Conservation (phyloP, 345 rosid genomes). For the Moricandia moricandioides region DNA sequence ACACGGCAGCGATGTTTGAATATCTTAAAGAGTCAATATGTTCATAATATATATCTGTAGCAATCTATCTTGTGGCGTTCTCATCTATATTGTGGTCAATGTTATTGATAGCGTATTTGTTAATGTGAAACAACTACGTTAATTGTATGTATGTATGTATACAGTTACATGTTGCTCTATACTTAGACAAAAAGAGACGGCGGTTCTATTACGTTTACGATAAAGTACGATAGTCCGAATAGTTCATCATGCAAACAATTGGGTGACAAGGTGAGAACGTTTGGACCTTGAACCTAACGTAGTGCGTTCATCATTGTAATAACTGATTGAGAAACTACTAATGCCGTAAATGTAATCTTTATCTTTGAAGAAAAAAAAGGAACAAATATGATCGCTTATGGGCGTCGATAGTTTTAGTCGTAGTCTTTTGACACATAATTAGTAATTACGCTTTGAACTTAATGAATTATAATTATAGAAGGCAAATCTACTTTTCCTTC, state of each 20-base stretch:
- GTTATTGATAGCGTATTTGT: background rate
- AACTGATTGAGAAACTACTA: background rate
- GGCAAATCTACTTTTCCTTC: too few relatives aligned
- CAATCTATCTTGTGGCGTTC: constrained; percentile 9
- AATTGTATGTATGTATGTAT: background rate
- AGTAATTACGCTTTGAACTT: background rate
- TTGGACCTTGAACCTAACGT: background rate
- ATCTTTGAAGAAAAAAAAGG: background rate
- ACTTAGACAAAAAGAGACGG: background rate
- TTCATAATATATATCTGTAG: constrained; percentile 17
- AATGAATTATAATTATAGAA: background rate
- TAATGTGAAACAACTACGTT: constrained; percentile 10
- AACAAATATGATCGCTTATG: background rate
- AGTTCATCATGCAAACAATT: too few relatives aligned
- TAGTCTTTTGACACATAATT: too few relatives aligned
- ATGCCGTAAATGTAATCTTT: too few relatives aligned
- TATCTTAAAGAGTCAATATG: constrained; percentile 6
- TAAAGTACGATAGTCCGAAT: background rate
- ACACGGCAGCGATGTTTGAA: constrained; percentile 31
- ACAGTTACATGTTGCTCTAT: too few relatives aligned
- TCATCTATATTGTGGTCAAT: constrained; percentile 18
- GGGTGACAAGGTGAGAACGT: too few relatives aligned
- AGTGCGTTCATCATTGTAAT: constrained; percentile 4
- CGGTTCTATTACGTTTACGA: background rate
- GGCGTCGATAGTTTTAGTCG: background rate